Evolutionary conservation across 139 green algal genomes (phyloP).

Genomic region (Spirogloea muscicola): DNA sequence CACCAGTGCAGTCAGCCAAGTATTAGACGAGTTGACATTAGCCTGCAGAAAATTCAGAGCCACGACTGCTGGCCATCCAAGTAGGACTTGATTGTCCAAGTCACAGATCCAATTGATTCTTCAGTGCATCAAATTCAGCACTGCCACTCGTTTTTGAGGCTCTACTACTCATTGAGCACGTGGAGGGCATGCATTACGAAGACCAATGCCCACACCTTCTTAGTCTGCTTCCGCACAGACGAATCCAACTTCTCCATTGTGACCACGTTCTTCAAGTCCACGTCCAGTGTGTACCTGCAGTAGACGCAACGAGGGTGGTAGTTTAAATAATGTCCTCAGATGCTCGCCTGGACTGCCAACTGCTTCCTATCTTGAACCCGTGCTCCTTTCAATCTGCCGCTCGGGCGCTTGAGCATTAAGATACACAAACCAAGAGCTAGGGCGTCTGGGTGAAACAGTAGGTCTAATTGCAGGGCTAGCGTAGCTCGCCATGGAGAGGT

Average conservation of each 20-base stretch:
- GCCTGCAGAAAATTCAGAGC: no score
- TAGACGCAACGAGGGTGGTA: background rate
- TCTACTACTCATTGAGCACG: no score
- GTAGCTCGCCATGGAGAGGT: background rate
- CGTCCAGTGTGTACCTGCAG: constrained; percentile 89
- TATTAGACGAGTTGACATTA: no score
- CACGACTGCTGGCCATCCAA: no score
- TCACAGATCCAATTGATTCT: no score
- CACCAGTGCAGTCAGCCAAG: background rate
- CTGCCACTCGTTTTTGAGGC: no score
- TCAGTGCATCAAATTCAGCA: no score
- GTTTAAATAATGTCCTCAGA: background rate
- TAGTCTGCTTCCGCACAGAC: constrained; percentile 81
- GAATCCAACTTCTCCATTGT: constrained; percentile 79
- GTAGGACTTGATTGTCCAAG: no score
- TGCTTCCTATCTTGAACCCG: background rate
- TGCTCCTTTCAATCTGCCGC: background rate
- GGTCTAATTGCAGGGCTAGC: background rate
- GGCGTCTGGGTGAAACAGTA: no score
- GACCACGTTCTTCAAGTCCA: constrained; percentile 82
- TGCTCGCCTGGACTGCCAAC: background rate
- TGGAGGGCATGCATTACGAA: no score
- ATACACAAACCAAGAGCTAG: no score
- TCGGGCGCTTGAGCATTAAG: background rate
- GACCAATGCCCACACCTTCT: constrained; percentile 82